Evolutionary conservation across 1,139 yeast genomes (phyloP).

Genomic region (Keqinozyma sinolaborantium): DNA sequence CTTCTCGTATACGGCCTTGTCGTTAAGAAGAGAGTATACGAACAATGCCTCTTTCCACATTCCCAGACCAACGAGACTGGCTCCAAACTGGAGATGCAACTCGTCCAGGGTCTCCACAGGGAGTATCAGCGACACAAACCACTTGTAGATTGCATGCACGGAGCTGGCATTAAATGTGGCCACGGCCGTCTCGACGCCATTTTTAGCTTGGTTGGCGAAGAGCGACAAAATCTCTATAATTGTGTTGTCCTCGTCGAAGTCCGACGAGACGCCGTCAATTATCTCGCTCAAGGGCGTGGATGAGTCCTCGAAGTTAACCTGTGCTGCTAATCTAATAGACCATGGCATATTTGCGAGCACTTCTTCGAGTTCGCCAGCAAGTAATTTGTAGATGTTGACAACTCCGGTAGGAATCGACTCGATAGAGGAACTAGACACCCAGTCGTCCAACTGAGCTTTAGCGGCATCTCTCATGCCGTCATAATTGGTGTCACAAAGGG

Average conservation of each 20-base stretch:
- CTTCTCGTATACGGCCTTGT: constrained; percentile 38
- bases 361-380: constrained; percentile 51
- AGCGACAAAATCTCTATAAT: constrained; percentile 22
- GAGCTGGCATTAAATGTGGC: constrained; percentile 8
- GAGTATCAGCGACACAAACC: constrained; percentile 55
- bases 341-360: constrained; percentile 56
- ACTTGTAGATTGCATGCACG: constrained; percentile 37
- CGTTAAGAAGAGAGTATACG: constrained; percentile 50
- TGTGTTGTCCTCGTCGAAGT: constrained; percentile 9
- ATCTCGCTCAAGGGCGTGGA: constrained; percentile 42
- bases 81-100: constrained; percentile 48
- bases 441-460: constrained; percentile 54
- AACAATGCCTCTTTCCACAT: constrained; percentile 60
- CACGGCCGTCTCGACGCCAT: constrained; percentile 6
- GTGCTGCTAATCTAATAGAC: constrained; percentile 58
- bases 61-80: constrained; percentile 46
- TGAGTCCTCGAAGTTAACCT: constrained; percentile 57
- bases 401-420: constrained; percentile 50
- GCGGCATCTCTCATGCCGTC: constrained; percentile 55
- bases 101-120: constrained; percentile 24
- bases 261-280: constrained; percentile 12
- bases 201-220: constrained; percentile 9
- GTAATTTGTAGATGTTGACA: constrained; percentile 57
- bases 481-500: constrained; percentile 70
- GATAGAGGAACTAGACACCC: constrained; percentile 48